Conservation (phyloP, 441 rosid genomes). For the Raphanus hybrid region DNA sequence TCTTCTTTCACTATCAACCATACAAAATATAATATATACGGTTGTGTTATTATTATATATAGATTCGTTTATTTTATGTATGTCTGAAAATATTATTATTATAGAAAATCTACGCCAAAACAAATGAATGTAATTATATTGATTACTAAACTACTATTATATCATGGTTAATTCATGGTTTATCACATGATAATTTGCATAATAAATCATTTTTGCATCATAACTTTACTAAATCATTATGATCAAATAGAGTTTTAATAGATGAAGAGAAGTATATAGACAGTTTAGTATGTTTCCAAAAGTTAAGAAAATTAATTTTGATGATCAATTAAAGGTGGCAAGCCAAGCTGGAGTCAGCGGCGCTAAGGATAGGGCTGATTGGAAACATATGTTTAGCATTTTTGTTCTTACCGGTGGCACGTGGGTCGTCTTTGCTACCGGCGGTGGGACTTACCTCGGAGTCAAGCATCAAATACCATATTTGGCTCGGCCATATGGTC, state of each 20-base stretch:
- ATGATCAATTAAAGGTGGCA: conserved; percentile 52
- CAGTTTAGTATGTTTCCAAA: neutral
- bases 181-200: no score
- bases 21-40: neutral
- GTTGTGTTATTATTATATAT: neutral
- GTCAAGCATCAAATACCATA: conserved; percentile 70
- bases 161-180: no score
- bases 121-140: neutral
- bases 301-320: neutral
- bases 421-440: conserved; percentile 67
- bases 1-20: conserved; percentile 8
- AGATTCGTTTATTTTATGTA: neutral
- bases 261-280: no score
- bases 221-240: no score
- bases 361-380: conserved; percentile 47
- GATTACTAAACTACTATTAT: no score
- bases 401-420: conserved; percentile 64
- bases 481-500: conserved; percentile 69
- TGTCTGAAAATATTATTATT: neutral
- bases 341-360: conserved; percentile 42
- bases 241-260: no score
- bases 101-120: neutral
- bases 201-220: no score
- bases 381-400: conserved; percentile 61
- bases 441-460: conserved; percentile 65